A percentile compares a stretch with the other conserved stretches of the same genome.
phyloP scores from a whole-genome alignment of 1,284 basidiomycete species.

The Marasmius fiardii region DNA sequence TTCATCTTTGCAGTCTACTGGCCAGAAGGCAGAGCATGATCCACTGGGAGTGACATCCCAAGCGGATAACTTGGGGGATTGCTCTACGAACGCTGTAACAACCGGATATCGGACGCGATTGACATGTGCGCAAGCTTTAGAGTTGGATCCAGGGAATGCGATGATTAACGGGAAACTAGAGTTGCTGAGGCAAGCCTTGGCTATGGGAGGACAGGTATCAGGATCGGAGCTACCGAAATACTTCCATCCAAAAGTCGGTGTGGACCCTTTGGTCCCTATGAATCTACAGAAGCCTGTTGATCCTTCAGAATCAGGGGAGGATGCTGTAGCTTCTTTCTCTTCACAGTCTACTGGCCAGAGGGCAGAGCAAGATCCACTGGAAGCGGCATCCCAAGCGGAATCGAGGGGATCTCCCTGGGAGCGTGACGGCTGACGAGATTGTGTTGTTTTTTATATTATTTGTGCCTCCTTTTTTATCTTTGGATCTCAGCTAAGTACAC shows the following conservation, averaged over 20 bases:
- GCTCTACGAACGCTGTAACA: constrained; percentile 98
- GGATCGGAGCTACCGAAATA: constrained; percentile 91
- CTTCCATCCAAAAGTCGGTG: constrained; percentile 93
- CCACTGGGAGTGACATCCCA: no score
- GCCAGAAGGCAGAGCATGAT: constrained; percentile 27
- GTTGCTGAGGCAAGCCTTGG: constrained; percentile 78
- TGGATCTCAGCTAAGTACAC: no score
- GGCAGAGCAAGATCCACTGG: constrained; percentile 34
- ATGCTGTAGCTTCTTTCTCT: constrained; percentile 59
- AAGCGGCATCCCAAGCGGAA: constrained; percentile 61
- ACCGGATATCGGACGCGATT: constrained; percentile 97
- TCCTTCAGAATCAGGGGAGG: constrained; percentile 62
- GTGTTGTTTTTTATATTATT: no score
- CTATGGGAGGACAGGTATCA: constrained; percentile 74
- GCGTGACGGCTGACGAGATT: constrained; percentile 34
- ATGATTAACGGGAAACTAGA: constrained; percentile 78
- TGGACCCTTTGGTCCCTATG: constrained; percentile 66
- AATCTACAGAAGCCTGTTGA: no score
- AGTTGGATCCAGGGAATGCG: constrained; percentile 81
- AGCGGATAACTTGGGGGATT: constrained; percentile 95
- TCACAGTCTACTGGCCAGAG: constrained; percentile 44
- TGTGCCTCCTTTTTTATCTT: no score
- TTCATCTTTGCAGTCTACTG: constrained; percentile 51
- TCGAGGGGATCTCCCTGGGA: constrained; percentile 50
- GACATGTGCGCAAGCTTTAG: constrained; percentile 93